Base-by-base conservation (phyloP, 2,329 filamentous ascomycete species). In the Penicillium glabrum region DNA sequence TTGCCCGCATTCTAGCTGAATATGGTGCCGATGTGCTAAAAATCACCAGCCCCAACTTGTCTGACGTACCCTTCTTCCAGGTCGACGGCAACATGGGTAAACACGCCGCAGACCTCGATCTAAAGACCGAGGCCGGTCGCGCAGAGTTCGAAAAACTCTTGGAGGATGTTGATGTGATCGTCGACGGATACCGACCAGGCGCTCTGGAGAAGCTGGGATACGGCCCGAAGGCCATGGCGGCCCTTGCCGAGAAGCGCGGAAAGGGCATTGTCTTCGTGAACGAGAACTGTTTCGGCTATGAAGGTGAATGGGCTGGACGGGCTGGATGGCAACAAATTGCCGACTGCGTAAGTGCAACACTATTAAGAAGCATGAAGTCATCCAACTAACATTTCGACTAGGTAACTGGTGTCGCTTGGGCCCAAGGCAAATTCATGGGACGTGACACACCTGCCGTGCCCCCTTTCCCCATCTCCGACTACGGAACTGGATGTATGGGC, bases 1-100 rank as follows among this genome's bases (percentile, higher is more conserved):
- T 91, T 62, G 85, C 85, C 3, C 83, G 88, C 29, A 86, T 86
- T 1, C 80, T 92, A 0, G 88, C 86, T n/a, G 89, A 90, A 60
- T 88, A 91, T 67, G 89, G 89, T 2, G 89, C 89, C 8, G 83
- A 87, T 52, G 88, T 92, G 0, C 80, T 92, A 62, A 89, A 90
- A 65, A 80, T 92, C 44, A 91, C 88, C 1, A 86, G 85, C 6
- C 83, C 86, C 0, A 77, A 83, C 37, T 78, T 91, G 10, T 84
- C 85, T 2, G 88, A 91, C 57, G 85, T 90, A 1, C 87, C 87
- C 0, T 88, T 89, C 73, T 90, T 89, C 72, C 88, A 90, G 64
- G 82, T 89, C 0, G 88, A 91, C 61, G 85, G 87, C 11, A 90
- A 90, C 68, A 85, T 87, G 68, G 88, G 88, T 23, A 91, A 91